Conservation (phyloP, 768 basidiomycete genomes). For the Auricularia auricula-judae region DNA sequence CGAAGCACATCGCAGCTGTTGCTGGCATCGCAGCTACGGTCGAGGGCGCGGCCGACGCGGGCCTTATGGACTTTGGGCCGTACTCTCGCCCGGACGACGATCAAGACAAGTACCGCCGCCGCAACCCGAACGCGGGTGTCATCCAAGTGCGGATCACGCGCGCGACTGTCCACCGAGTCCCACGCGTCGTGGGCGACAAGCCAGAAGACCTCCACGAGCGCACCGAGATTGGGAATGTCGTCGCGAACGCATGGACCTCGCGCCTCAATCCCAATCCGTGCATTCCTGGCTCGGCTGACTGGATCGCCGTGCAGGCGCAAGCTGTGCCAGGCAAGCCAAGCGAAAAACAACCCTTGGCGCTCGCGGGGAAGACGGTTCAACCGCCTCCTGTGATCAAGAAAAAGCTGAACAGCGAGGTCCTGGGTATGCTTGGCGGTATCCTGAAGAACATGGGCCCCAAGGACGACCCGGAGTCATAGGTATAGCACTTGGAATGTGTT, state of each 20-base stretch:
- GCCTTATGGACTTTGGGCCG: slow-evolving; percentile 17
- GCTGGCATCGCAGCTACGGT: slow-evolving; percentile 21
- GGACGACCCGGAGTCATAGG: too few species aligned
- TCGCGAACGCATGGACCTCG: slow-evolving; percentile 18
- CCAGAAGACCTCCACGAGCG: slow-evolving; percentile 30
- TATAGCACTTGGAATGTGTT: too few species aligned
- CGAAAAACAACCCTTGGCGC: too few species aligned
- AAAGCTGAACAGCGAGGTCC: too few species aligned
- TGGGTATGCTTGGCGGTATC: too few species aligned
- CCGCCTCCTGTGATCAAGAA: too few species aligned
- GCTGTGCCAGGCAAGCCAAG: background rate
- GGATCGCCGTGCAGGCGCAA: slow-evolving; percentile 18
- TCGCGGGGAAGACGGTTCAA: too few species aligned
- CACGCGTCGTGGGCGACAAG: slow-evolving; percentile 32
- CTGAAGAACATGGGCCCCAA: too few species aligned
- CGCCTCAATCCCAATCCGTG: slow-evolving; percentile 34
- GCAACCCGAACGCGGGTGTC: slow-evolving; percentile 18
- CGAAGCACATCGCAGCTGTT: slow-evolving; percentile 16
- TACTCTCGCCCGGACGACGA: slow-evolving; percentile 15
- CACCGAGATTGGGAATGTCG: slow-evolving; percentile 19
- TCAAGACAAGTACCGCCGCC: slow-evolving; percentile 7
- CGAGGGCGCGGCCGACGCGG: slow-evolving; percentile 10
- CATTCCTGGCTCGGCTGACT: slow-evolving; percentile 37
- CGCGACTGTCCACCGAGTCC: slow-evolving; percentile 24
- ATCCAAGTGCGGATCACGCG: slow-evolving; percentile 21